These are phyloP conservation scores for Dryas integrifolia DNA, from an alignment of 331 rosid species.

Conservation along the genomic window DNA sequence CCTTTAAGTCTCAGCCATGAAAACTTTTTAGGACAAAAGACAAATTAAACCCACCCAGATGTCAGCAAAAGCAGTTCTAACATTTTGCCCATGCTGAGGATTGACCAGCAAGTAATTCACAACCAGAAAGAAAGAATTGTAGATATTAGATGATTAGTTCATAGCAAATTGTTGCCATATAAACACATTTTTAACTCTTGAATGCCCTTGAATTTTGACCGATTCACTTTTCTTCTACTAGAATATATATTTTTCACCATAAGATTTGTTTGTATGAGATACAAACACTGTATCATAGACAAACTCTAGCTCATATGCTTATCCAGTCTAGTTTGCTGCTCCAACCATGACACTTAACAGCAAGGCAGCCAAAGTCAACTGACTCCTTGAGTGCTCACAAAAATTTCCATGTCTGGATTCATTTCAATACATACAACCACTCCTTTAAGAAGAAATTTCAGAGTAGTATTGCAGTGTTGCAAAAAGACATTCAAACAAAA, in stretches of 20 bases:
- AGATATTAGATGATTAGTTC: not conserved
- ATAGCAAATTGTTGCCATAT: too few species aligned
- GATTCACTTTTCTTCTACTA: too few species aligned
- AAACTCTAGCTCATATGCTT: not conserved
- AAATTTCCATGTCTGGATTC: constrained; percentile 3
- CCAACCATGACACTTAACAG: constrained; percentile 4
- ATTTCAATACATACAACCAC: not conserved
- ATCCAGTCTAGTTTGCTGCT: not conserved
- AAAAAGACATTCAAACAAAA: not conserved
- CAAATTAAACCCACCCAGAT: constrained; percentile 9
- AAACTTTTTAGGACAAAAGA: not conserved
- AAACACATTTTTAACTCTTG: too few species aligned
- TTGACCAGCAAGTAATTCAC: constrained; percentile 1
- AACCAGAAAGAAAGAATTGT: not conserved
- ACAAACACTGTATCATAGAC: too few species aligned
- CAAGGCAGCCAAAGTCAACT: not conserved
- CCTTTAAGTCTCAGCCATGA: not conserved
- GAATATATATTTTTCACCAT: too few species aligned
- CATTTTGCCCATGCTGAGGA: not conserved
- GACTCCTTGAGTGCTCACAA: not conserved
- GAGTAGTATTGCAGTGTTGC: not conserved
- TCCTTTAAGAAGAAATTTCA: not conserved
- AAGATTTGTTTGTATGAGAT: too few species aligned
- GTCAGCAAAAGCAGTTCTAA: constrained; percentile 1
- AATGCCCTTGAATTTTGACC: too few species aligned